Base-by-base conservation (phyloP, 75 land plant genomes). In the Larix kaempferi region DNA sequence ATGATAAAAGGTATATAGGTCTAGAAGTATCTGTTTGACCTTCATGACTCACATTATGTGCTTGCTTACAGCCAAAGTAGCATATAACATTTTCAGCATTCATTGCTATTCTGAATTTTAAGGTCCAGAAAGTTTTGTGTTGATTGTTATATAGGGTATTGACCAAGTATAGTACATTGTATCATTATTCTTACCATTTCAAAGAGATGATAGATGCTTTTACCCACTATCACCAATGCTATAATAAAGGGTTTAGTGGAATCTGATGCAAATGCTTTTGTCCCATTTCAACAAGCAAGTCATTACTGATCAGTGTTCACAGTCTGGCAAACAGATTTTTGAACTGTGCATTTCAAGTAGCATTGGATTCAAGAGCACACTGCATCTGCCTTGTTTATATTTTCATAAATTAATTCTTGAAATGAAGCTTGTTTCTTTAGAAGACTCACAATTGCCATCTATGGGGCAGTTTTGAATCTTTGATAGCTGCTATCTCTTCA, bases 1-100 rank as follows among this genome's bases (percentile, higher is more conserved):
- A 67, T 67, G 71, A 67, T n/a, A 39, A n/a, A 41, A 66, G 33
- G 35, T 66, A 66, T 66, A 17, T 37, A 44, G 39, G 71, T 21
- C 19, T 35, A 17, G 22, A 67, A 35, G 35, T 67, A 67, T 8
- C 71, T 10, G 7, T 37, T 67, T 37, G 21, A 1, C 44, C n/a
- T 21, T 67, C 71, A 67, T 67, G 21, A 21, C 71, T 67, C 44
- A 6, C 39, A 44, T 35, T 44, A 35, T 35, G 49, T 63, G 49
- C 21, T 35, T 67, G 71, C 41, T 67, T 67, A 67, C 12, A 67
- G 71, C 7, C 27, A 61, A 35, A 44, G 41, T 67, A n/a, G 44
- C 23, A 67, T 39, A 67, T 67, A 6, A 37, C 33, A 17, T 37
- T 67, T 19, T 67, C 21, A n/a, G 49, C 5, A 27, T 39, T 67